These are phyloP conservation scores for Ophiostoma quercus DNA, from an alignment of 2,329 filamentous ascomycete species.

Conservation along the genomic window DNA sequence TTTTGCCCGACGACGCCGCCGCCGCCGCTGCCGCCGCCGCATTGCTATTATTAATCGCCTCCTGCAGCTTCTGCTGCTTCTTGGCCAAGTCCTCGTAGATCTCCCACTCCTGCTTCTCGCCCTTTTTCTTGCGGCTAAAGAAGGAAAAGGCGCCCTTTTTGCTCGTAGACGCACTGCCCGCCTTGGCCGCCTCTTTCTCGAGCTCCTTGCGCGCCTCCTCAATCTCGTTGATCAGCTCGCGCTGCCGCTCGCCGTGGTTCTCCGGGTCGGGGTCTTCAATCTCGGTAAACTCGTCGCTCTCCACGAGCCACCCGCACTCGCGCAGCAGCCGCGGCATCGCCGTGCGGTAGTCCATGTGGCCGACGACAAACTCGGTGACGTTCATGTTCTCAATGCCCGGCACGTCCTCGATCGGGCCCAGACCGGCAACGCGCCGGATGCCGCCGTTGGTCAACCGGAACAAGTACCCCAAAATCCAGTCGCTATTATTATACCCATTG, in stretches of 20 bases:
- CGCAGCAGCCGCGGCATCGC: slow-evolving; percentile 85
- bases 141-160: slow-evolving; percentile 59
- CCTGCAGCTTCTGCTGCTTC: slow-evolving; percentile 18
- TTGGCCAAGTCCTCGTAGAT: slow-evolving; percentile 66
- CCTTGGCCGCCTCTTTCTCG: slow-evolving; percentile 75
- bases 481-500: slow-evolving; percentile 88
- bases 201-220: slow-evolving; percentile 86
- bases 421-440: slow-evolving; percentile 79
- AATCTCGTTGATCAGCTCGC: slow-evolving; percentile 93
- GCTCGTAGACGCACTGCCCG: slow-evolving; percentile 38
- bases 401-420: slow-evolving; percentile 70
- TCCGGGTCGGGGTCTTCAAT: slow-evolving; percentile 97
- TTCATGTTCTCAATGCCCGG: slow-evolving; percentile 84
- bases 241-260: slow-evolving; percentile 78
- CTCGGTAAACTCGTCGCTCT: slow-evolving; percentile 90
- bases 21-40: slow-evolving; percentile 16
- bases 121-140: slow-evolving; percentile 77
- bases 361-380: slow-evolving; percentile 76
- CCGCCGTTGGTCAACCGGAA: slow-evolving; percentile 92
- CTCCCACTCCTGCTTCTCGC: slow-evolving; percentile 85
- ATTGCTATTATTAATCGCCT: neutral
- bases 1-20: slow-evolving; percentile 26
- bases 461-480: slow-evolving; percentile 95
- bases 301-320: slow-evolving; percentile 83
- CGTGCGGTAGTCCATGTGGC: slow-evolving; percentile 93